Percentiles rank a stretch among this genome's conserved stretches.
Conservation (phyloP, 495 filamentous ascomycete species). For the Talaromyces thailandensis region DNA sequence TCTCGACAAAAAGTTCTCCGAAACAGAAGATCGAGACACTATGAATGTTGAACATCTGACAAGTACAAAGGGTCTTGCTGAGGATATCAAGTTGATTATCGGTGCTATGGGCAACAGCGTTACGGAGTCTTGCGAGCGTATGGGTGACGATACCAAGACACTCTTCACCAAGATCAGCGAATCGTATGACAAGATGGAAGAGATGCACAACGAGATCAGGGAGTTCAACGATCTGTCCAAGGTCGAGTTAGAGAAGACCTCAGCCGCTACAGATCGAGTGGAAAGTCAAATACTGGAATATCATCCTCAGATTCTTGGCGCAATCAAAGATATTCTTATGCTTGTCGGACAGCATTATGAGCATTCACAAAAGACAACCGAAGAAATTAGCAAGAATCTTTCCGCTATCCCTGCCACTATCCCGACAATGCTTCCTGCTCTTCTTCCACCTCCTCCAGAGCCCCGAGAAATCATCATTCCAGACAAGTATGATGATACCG, state of each 20-base stretch:
- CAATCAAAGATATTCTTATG: slow-evolving; percentile 71
- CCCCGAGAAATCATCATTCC: slow-evolving; percentile 23
- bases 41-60: slow-evolving; percentile 61
- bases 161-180: slow-evolving; percentile 73
- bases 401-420: slow-evolving; percentile 43
- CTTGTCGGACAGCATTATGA: slow-evolving; percentile 78
- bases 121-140: slow-evolving; percentile 74
- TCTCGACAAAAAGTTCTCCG: slow-evolving; percentile 59
- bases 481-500: slow-evolving; percentile 52
- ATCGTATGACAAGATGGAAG: slow-evolving; percentile 66
- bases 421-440: slow-evolving; percentile 36
- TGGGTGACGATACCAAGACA: slow-evolving; percentile 73
- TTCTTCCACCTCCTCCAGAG: slow-evolving; percentile 36
- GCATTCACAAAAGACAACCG: slow-evolving; percentile 41
- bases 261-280: slow-evolving; percentile 63
- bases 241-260: slow-evolving; percentile 61
- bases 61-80: slow-evolving; percentile 65
- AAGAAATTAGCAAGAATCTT: slow-evolving; percentile 43
- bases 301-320: slow-evolving; percentile 75
- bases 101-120: slow-evolving; percentile 77
- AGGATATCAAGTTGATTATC: slow-evolving; percentile 75
- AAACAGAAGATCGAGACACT: slow-evolving; percentile 54
- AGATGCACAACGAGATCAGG: slow-evolving; percentile 61
- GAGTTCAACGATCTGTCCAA: slow-evolving; percentile 68
- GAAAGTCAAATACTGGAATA: slow-evolving; percentile 69